These are phyloP conservation scores for Ceratorhiza oryzae-sativae DNA, from an alignment of 1,284 basidiomycete species.

Conservation along the genomic window DNA sequence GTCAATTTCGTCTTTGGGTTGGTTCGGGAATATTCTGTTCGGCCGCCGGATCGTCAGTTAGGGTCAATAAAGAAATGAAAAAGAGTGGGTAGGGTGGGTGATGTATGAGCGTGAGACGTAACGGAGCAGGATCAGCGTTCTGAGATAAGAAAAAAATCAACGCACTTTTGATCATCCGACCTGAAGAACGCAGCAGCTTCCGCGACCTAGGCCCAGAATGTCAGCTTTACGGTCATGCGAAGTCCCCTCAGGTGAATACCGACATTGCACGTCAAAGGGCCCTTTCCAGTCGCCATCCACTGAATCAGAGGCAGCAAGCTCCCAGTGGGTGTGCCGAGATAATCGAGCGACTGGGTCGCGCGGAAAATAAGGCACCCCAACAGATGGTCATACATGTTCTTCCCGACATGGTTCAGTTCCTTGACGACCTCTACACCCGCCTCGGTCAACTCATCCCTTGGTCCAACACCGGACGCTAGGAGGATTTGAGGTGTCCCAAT, in stretches of 20 bases:
- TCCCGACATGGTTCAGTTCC: slow-evolving; percentile 41
- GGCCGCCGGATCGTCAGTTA: too few species aligned
- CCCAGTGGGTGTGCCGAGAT: slow-evolving; percentile 48
- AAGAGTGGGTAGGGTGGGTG: slow-evolving; percentile 18
- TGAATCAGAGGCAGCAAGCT: slow-evolving; percentile 47
- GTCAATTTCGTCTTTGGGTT: slow-evolving; percentile 7
- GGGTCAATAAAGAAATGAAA: not conserved
- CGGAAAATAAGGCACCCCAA: slow-evolving; percentile 34
- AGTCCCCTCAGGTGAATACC: not conserved
- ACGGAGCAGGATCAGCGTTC: too few species aligned
- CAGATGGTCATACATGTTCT: slow-evolving; percentile 42
- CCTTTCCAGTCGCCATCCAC: slow-evolving; percentile 51
- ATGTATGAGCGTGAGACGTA: slow-evolving; percentile 3
- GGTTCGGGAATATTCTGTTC: slow-evolving; percentile 15
- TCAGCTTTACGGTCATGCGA: not conserved
- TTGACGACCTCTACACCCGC: slow-evolving; percentile 37
- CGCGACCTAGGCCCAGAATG: slow-evolving; percentile 24
- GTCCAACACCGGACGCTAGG: slow-evolving; percentile 42
- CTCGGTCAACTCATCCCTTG: slow-evolving; percentile 36
- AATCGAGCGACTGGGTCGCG: slow-evolving; percentile 47
- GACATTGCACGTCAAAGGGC: slow-evolving; percentile 48
- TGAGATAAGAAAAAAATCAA: slow-evolving; percentile 14
- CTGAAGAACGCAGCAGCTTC: slow-evolving; percentile 43
- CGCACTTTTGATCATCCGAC: slow-evolving; percentile 49
- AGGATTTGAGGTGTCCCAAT: slow-evolving; percentile 44